Evolutionary conservation across 176 grass and related monocot genomes (phyloP).

Genomic region (Oryza coarctata): DNA sequence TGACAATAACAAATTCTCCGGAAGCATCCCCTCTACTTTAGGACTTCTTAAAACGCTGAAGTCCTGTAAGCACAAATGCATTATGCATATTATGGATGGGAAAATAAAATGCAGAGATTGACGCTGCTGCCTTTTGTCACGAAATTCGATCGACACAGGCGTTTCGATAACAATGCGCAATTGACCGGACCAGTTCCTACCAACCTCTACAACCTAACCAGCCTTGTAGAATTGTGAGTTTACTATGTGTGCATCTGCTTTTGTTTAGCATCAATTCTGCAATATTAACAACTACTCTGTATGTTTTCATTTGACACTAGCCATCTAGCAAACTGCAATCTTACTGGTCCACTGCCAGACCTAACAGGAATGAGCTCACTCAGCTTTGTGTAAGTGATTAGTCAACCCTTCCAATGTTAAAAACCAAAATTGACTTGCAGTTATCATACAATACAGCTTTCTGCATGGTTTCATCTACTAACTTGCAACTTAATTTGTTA

Average conservation of each 20-base stretch:
- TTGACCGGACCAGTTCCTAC: slow-evolving; percentile 60
- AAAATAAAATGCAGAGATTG: neutral
- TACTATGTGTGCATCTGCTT: neutral
- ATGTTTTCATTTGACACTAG: slow-evolving; percentile 37
- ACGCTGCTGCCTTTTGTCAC: neutral
- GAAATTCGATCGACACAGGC: slow-evolving; percentile 31
- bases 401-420: neutral
- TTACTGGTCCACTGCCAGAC: slow-evolving; percentile 67
- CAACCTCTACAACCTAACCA: slow-evolving; percentile 71
- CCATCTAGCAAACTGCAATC: slow-evolving; percentile 62
- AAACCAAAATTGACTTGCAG: neutral
- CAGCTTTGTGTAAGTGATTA: slow-evolving; percentile 75
- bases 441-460: slow-evolving; percentile 6
- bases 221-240: slow-evolving; percentile 75
- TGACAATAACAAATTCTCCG: slow-evolving; percentile 78
- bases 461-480: neutral
- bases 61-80: slow-evolving; percentile 72
- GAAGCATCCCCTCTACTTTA: slow-evolving; percentile 71
- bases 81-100: neutral
- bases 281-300: slow-evolving; percentile 7
- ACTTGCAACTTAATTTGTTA: neutral
- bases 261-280: slow-evolving; percentile 12
- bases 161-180: slow-evolving; percentile 58
- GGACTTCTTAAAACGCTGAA: slow-evolving; percentile 47
- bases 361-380: slow-evolving; percentile 66